Percentiles rank a stretch among this genome's conserved stretches.
Evolutionary conservation across 1,139 yeast genomes (phyloP).

Genomic region (Lodderomyces elongisporus): DNA sequence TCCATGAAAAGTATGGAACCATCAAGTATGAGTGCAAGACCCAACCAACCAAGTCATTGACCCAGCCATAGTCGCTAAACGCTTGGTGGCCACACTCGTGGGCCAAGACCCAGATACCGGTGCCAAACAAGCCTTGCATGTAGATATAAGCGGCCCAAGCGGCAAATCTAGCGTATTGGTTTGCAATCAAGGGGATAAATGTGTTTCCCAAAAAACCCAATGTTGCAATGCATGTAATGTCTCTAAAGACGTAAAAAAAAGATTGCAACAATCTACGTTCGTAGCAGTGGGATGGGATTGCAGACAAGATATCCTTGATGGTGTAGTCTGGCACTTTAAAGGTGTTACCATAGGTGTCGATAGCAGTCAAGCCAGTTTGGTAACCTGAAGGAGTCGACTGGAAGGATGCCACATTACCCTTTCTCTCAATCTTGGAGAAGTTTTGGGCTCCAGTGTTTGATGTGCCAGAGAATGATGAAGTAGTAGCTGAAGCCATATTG

Average conservation of each 20-base stretch:
- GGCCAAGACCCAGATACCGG: slow-evolving; percentile 61
- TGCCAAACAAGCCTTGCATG: slow-evolving; percentile 42
- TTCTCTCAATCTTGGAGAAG: slow-evolving; percentile 19
- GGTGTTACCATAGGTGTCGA: slow-evolving; percentile 51
- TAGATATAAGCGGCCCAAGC: slow-evolving; percentile 53
- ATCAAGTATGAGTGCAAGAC: slow-evolving; percentile 51
- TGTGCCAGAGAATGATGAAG: slow-evolving; percentile 9
- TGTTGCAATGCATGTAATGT: slow-evolving; percentile 38
- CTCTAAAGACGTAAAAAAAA: slow-evolving; percentile 54
- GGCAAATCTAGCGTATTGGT: slow-evolving; percentile 39
- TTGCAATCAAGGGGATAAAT: slow-evolving; percentile 48
- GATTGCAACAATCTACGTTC: slow-evolving; percentile 48
- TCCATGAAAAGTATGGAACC: slow-evolving; percentile 64
- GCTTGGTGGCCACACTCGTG: slow-evolving; percentile 69
- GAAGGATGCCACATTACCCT: slow-evolving; percentile 36
- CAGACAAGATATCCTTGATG: slow-evolving; percentile 55
- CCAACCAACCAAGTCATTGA: slow-evolving; percentile 59
- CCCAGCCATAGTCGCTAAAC: slow-evolving; percentile 50
- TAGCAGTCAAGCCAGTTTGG: slow-evolving; percentile 27
- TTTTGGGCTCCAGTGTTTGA: slow-evolving; percentile 5
- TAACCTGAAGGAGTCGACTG: slow-evolving; percentile 16
- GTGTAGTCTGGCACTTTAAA: slow-evolving; percentile 60
- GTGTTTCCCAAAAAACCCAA: slow-evolving; percentile 45
- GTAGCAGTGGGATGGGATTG: slow-evolving; percentile 61
- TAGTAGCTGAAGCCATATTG: slow-evolving; percentile 11